Base-by-base conservation (phyloP, 2,329 filamentous ascomycete genomes). In the Nannizzia gypsea region DNA sequence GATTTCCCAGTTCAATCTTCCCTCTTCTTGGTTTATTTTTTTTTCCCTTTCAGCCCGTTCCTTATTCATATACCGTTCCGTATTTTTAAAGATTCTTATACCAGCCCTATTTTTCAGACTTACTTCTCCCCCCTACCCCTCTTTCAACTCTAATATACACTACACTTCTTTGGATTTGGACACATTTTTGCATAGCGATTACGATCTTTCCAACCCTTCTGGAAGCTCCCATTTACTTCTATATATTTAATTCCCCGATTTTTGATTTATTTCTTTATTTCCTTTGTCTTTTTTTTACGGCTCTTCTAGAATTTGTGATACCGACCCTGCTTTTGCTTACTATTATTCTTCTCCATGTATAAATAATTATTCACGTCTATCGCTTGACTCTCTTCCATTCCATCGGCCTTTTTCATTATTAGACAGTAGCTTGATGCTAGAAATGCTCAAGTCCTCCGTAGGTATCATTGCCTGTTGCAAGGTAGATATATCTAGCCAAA, bases 271-370 rank as follows among this genome's bases (percentile, higher is more conserved):
- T 56, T 40, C 13, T 20, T 44, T 59, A n/a, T 34, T 58, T 56
- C 22, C 55, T 61, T 9, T 46, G n/a, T 22, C 58, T 24, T 58
- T 60, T 24, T 58, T 57, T 50, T 60, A 50, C 40, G 34, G 22
- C 40, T 60, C 22, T 62, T 17, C 6, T 58, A 44, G 26, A 26
- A 60, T 64, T 67, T 63, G 66, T 61, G 67, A 61, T 63, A 64
- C 71, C 71, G 70, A 69, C 73, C 69, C 68, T 42, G 15, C 66
- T 69, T 56, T 56, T 9, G 15, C 20, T 40, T 56, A 11, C n/a
- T 56, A 20, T 56, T 56, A n/a, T 31, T 56, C 20, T 56, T 56
- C 17, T 38, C 6, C 22, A 5, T 38, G 50, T 55, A 31, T 55
- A 55, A 31, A n/a, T 55, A 55, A 31, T 55, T 36, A 31, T 26